Conservation (phyloP, 139 green algal genomes). For the Tetradesmus lagerheimii region DNA sequence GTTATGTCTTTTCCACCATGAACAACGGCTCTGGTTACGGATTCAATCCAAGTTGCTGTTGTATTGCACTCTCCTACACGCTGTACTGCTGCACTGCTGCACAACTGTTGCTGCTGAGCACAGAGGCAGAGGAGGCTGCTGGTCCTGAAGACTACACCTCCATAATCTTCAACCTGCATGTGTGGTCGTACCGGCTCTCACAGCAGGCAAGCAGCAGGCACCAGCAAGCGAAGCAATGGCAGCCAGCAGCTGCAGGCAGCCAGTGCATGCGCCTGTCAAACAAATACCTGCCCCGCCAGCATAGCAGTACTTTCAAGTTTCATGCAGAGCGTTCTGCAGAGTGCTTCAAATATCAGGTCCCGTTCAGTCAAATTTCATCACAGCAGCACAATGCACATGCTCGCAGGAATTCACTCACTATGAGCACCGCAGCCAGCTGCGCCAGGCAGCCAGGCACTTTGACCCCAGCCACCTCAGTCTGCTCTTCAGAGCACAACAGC, state of each 20-base stretch:
- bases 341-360: no score
- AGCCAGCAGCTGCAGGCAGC: neutral
- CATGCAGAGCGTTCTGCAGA: no score
- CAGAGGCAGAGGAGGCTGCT: conserved; percentile 7
- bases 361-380: no score
- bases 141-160: conserved; percentile 33
- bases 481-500: neutral
- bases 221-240: neutral
- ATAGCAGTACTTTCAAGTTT: neutral
- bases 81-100: neutral
- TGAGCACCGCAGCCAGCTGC: neutral
- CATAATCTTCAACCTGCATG: conserved; percentile 44
- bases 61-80: neutral
- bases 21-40: no score
- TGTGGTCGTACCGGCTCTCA: conserved; percentile 36
- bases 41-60: no score
- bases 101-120: neutral
- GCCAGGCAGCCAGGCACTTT: conserved; percentile 3
- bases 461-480: conserved; percentile 25
- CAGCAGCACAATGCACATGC: neutral
- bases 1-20: no score
- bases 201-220: conserved; percentile 29
- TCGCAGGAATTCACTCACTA: conserved; percentile 24
- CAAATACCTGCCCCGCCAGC: neutral
- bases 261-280: neutral